Base-by-base conservation (phyloP, 768 basidiomycete genomes). In the Gymnopilus dilepis region DNA sequence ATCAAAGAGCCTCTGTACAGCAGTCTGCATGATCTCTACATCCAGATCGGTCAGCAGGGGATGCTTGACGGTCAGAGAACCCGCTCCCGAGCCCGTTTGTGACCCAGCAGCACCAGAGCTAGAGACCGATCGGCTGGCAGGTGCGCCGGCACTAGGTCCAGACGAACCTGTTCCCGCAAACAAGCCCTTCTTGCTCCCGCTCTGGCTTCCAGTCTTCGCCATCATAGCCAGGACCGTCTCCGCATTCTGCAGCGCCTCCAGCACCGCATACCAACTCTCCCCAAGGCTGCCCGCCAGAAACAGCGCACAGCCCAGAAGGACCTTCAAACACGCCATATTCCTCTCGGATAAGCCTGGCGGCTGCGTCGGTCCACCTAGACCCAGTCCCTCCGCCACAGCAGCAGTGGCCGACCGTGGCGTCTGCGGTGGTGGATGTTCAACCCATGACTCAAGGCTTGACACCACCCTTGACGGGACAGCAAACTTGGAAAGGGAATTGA, bases 161-260 rank as follows among this genome's bases (percentile, higher is more conserved):
- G 63, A n/a, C 6, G 48, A 17, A 38, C 56, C 43, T 22, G 38
- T 11, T 11, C 66, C 68, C 13, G 55, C 59, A 11, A 70, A 67
- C 31, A 69, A 26, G 37, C 75, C 76, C 43, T 71, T 72, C 56
- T 77, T 74, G 56, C 74, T 78, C n/a, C 47, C 47, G 22, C 65
- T 70, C 4, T 71, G 64, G 6, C 74, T 60, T 30, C 69, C 64
- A 30, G 62, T 60, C 48, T 74, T 76, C 2, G 81, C 86, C 74
- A 87, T 90, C 67, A 83, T 78, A 8, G 85, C 86, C 19, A 99
- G 79, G 19, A 99, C 92, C 67, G 95, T 95, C 68, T 97, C 95
- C 6, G 97, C 96, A 65, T 95, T 98, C 76, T 98, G 97, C 22
- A 99, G 76, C 1, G 91, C 87, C 69, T 98, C 96, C 55, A 99